These are phyloP conservation scores for Coprinopsis strossmayeri DNA, from an alignment of 768 basidiomycete species.

Conservation along the genomic window DNA sequence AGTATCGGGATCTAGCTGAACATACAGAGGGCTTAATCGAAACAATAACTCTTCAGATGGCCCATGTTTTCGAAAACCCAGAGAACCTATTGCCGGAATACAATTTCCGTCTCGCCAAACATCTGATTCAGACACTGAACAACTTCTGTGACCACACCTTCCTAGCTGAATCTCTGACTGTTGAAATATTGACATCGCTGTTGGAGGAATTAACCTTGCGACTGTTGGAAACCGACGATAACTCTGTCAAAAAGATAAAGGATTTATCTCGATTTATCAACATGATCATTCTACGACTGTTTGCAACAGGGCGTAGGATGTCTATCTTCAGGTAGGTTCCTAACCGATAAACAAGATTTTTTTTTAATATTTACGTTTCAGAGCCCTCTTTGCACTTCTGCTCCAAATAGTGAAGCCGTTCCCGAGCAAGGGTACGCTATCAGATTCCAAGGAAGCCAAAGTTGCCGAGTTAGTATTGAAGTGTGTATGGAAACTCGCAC, in stretches of 20 bases:
- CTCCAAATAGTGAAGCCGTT: conserved; percentile 82
- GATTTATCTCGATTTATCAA: conserved; percentile 96
- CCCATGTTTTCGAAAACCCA: conserved; percentile 81
- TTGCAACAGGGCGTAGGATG: conserved; percentile 86
- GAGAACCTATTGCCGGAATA: conserved; percentile 67
- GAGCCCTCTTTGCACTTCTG: conserved; percentile 76
- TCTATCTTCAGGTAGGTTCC: conserved; percentile 77
- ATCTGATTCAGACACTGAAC: conserved; percentile 93
- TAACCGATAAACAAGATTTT: conserved; percentile 3
- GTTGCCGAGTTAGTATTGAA: conserved; percentile 92
- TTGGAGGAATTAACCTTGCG: conserved; percentile 88
- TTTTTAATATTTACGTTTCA: conserved; percentile 18
- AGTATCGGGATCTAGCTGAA: conserved; percentile 74
- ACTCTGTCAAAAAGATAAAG: conserved; percentile 73
- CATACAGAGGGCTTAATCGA: conserved; percentile 82
- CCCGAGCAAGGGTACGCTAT: conserved; percentile 61
- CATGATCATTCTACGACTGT: conserved; percentile 92
- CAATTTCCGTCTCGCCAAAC: conserved; percentile 92
- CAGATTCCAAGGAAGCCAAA: conserved; percentile 77
- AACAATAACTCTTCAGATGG: conserved; percentile 87
- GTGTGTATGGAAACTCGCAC: conserved; percentile 96
- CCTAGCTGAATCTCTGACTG: conserved; percentile 81
- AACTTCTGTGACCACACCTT: conserved; percentile 89
- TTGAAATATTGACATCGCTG: conserved; percentile 79
- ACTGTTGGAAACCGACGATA: conserved; percentile 91